A percentile compares a stretch with the other conserved stretches of the same genome.
Evolutionary conservation across 176 grass and related monocot species (phyloP).

Genomic region (Oryza nivara): DNA sequence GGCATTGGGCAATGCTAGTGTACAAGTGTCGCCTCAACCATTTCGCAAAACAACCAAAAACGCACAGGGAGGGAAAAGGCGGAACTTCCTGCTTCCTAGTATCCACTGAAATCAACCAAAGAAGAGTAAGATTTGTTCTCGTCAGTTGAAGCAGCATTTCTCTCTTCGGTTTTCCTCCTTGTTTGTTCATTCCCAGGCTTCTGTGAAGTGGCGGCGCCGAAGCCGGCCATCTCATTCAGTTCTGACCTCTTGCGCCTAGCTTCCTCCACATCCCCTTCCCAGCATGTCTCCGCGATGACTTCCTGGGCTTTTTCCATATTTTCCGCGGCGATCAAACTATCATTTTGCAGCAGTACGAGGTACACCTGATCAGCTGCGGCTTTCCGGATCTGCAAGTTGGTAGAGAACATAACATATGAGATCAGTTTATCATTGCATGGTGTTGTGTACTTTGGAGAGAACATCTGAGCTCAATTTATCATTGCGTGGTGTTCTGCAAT

Average conservation of each 20-base stretch:
- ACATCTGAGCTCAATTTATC: constrained; percentile 17
- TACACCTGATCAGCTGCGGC: constrained; percentile 91
- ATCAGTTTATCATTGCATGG: background rate
- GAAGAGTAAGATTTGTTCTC: constrained; percentile 94
- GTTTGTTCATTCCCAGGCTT: constrained; percentile 32
- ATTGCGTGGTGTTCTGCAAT: background rate
- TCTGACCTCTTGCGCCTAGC: constrained; percentile 59
- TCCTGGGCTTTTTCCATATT: constrained; percentile 67
- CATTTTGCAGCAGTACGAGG: constrained; percentile 81
- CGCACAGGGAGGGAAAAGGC: background rate
- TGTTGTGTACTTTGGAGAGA: background rate
- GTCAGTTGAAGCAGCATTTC: constrained; percentile 41
- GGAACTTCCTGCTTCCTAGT: constrained; percentile 38
- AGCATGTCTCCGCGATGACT: constrained; percentile 75
- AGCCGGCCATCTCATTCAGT: constrained; percentile 59
- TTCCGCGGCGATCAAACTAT: constrained; percentile 46
- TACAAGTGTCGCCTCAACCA: background rate
- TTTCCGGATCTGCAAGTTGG: constrained; percentile 71
- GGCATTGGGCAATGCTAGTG: background rate
- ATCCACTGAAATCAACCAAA: constrained; percentile 84
- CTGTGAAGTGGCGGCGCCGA: constrained; percentile 36
- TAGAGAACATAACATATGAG: constrained; percentile 25
- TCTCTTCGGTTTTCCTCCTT: constrained; percentile 18
- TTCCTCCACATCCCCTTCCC: constrained; percentile 83
- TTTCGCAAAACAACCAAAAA: background rate